phyloP scores from a whole-genome alignment of 2,329 filamentous ascomycete genomes.

The Ascomycota sp. region DNA sequence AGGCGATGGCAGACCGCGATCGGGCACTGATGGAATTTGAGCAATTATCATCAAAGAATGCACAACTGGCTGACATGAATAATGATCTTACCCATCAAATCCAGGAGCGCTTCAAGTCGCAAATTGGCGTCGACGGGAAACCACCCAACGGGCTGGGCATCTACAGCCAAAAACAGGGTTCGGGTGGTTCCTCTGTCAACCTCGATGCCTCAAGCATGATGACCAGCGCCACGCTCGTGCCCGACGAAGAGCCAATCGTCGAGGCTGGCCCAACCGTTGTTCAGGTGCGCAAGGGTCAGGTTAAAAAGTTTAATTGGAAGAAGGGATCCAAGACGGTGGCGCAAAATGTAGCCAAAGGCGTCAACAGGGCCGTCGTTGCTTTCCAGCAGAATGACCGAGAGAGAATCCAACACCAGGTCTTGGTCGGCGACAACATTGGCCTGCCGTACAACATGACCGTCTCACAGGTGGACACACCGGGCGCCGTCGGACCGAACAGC shows the following conservation, averaged over 20 bases:
- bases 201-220: constrained; percentile 32
- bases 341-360: constrained; percentile 82
- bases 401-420: constrained; percentile 26
- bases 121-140: constrained; percentile 30
- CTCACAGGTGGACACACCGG: constrained; percentile 28
- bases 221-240: constrained; percentile 37
- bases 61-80: constrained; percentile 84
- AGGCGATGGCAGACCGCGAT: constrained; percentile 68
- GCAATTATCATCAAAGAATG: constrained; percentile 82
- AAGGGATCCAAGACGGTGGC: constrained; percentile 86
- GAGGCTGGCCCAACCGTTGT: constrained; percentile 75
- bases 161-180: constrained; percentile 30
- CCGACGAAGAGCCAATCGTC: constrained; percentile 46
- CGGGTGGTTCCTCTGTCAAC: constrained; percentile 27
- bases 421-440: constrained; percentile 43
- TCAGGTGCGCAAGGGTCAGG: constrained; percentile 82
- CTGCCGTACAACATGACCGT: constrained; percentile 52
- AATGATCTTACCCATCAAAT: constrained; percentile 89
- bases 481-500: constrained; percentile 11
- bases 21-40: constrained; percentile 91
- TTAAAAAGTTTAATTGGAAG: constrained; percentile 98
- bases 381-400: constrained; percentile 41
- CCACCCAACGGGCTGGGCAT: constrained; percentile 35
- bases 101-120: constrained; percentile 77
- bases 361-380: constrained; percentile 76